A percentile compares a stretch with the other conserved stretches of the same genome.
phyloP scores from a whole-genome alignment of 2,329 filamentous ascomycete species.

The Cladosporium sp. region DNA sequence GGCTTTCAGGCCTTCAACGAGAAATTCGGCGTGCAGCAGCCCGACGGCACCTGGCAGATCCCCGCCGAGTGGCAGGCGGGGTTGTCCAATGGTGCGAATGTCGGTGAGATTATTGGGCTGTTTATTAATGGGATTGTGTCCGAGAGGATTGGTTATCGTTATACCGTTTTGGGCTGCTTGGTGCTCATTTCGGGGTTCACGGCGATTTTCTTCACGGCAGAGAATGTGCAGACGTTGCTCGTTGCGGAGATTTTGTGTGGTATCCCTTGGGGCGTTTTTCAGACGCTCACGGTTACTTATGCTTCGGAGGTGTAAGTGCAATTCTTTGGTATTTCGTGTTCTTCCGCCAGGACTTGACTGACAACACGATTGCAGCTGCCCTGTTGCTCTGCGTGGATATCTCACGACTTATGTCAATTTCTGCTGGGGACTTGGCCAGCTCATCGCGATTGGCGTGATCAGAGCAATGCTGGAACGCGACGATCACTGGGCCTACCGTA shows the following conservation, averaged over 20 bases:
- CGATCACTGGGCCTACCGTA: constrained; percentile 66
- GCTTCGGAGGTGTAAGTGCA: constrained; percentile 60
- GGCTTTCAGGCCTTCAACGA: constrained; percentile 44
- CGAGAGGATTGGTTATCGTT: constrained; percentile 42
- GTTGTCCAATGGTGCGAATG: constrained; percentile 44
- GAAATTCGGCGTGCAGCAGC: constrained; percentile 40
- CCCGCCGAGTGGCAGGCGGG: constrained; percentile 46
- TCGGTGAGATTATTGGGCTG: constrained; percentile 40
- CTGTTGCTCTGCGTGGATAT: constrained; percentile 66
- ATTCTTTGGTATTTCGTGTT: too few species aligned
- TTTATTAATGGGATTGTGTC: constrained; percentile 46
- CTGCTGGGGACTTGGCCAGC: constrained; percentile 71
- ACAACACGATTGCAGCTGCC: too few species aligned
- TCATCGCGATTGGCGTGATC: constrained; percentile 69
- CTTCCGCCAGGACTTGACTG: too few species aligned
- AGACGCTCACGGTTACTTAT: constrained; percentile 46
- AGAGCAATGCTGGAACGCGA: constrained; percentile 60
- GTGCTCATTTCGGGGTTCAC: constrained; percentile 41
- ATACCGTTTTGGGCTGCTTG: constrained; percentile 44
- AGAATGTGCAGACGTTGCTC: constrained; percentile 40
- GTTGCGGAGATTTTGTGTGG: constrained; percentile 46
- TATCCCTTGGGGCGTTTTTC: constrained; percentile 27
- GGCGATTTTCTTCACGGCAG: constrained; percentile 47
- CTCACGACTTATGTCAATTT: constrained; percentile 72
- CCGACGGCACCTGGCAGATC: constrained; percentile 40